Percentiles rank a stretch among this genome's conserved stretches.
These are phyloP conservation scores for Vanrija sp. DNA, from an alignment of 1,284 basidiomycete genomes.

Conservation along the genomic window DNA sequence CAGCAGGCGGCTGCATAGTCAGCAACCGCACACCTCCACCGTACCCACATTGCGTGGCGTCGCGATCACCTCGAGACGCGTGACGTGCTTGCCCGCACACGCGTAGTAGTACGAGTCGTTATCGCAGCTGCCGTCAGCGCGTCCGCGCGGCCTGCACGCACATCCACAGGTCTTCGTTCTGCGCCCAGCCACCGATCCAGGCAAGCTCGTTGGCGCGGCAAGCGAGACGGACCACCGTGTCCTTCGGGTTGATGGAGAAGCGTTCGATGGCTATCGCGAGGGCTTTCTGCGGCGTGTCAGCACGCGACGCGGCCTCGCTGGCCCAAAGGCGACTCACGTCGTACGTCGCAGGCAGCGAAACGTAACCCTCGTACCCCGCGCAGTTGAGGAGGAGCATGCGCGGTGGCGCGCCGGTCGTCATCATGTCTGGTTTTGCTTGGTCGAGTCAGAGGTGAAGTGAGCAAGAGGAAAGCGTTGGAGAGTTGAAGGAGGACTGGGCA, in stretches of 20 bases:
- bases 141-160: slow-evolving; percentile 10
- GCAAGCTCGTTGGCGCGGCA: slow-evolving; percentile 31
- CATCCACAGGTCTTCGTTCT: slow-evolving; percentile 33
- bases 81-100: slow-evolving; percentile 41
- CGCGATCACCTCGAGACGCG: slow-evolving; percentile 33
- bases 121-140: slow-evolving; percentile 27
- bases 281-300: slow-evolving; percentile 31
- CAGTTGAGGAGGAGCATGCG: slow-evolving; percentile 33
- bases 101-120: slow-evolving; percentile 45
- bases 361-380: slow-evolving; percentile 32
- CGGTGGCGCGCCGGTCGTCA: slow-evolving; percentile 14
- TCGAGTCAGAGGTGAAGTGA: background rate
- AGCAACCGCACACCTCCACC: background rate
- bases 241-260: slow-evolving; percentile 30
- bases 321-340: slow-evolving; percentile 26
- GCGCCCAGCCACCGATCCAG: slow-evolving; percentile 32
- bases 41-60: slow-evolving; percentile 37
- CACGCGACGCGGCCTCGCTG: background rate
- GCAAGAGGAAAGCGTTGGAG: background rate
- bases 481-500: background rate
- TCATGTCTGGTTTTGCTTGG: no score
- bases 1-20: background rate
- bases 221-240: slow-evolving; percentile 29
- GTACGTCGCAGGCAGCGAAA: slow-evolving; percentile 32
- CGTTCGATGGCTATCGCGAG: slow-evolving; percentile 29